Evolutionary conservation across 73 alveolate species (phyloP).

Genomic region (Durusdinium trenchii): DNA sequence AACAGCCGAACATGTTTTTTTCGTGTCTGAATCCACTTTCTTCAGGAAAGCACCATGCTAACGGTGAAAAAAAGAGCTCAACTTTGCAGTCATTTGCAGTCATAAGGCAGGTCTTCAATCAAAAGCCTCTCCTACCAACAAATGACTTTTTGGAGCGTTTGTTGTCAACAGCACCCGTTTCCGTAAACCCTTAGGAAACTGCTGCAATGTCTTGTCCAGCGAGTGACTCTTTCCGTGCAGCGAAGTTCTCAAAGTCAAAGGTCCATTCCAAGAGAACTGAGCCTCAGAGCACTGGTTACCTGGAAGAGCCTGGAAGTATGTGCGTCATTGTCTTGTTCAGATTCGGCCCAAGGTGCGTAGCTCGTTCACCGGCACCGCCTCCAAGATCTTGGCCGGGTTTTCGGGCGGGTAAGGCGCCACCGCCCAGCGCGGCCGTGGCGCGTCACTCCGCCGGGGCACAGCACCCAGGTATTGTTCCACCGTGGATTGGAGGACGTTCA

Average conservation of each 20-base stretch:
- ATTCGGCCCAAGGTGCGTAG: neutral
- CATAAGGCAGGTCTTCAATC: too few relatives aligned
- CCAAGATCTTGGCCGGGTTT: neutral
- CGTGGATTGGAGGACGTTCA: conserved; percentile 39
- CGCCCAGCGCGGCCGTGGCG: neutral
- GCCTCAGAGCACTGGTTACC: neutral
- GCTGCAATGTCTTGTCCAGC: too few relatives aligned
- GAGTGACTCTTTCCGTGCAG: conserved; percentile 35
- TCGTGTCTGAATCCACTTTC: too few relatives aligned
- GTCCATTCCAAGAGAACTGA: conserved; percentile 38
- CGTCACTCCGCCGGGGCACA: neutral
- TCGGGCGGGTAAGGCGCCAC: conserved; percentile 4
- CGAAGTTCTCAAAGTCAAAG: neutral
- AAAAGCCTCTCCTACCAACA: too few relatives aligned
- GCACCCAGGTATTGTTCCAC: conserved; percentile 27
- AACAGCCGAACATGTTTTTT: too few relatives aligned
- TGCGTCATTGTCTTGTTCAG: neutral
- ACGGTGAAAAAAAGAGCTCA: too few relatives aligned
- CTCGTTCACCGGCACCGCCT: conserved; percentile 61
- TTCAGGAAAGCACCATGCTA: too few relatives aligned
- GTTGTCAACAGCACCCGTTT: too few relatives aligned
- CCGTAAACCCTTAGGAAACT: too few relatives aligned
- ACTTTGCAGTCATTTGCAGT: neutral
- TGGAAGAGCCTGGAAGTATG: neutral
- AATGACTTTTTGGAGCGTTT: too few relatives aligned